These are phyloP conservation scores for Aplosporella prunicola DNA, from an alignment of 2,329 filamentous ascomycete genomes.

Conservation along the genomic window DNA sequence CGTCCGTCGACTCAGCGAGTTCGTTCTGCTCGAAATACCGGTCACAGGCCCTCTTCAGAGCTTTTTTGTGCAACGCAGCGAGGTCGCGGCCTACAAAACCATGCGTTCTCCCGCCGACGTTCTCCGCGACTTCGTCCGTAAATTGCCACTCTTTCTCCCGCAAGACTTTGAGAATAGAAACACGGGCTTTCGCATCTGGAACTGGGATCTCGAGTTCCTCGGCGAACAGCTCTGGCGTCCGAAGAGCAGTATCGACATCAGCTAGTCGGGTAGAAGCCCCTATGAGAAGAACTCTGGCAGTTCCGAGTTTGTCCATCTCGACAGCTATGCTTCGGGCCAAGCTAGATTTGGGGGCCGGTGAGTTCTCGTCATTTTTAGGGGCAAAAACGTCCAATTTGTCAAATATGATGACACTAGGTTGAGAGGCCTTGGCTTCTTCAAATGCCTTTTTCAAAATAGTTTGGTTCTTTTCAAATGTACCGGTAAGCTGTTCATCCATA, in stretches of 20 bases:
- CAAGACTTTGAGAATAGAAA: conserved; percentile 55
- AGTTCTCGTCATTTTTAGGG: conserved; percentile 43
- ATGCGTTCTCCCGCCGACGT: conserved; percentile 67
- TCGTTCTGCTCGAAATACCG: conserved; percentile 2
- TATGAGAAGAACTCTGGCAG: conserved; percentile 57
- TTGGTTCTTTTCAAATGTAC: conserved; percentile 33
- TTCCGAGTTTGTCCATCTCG: conserved; percentile 8
- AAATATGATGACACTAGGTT: conserved; percentile 71
- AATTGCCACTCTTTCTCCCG: conserved; percentile 16
- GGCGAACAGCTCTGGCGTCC: conserved; percentile 54
- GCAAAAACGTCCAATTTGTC: conserved; percentile 67
- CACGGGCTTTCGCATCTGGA: conserved; percentile 60
- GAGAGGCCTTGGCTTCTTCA: conserved; percentile 54
- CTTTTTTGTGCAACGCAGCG: conserved; percentile 39
- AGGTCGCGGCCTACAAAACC: conserved; percentile 79
- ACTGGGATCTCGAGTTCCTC: conserved; percentile 65
- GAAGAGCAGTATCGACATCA: conserved; percentile 61
- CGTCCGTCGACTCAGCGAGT: neutral
- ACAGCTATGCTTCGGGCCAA: conserved; percentile 6
- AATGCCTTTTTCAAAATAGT: conserved; percentile 58
- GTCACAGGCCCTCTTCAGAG: conserved; percentile 6
- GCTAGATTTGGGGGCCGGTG: conserved; percentile 4
- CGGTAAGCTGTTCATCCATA: conserved; percentile 40
- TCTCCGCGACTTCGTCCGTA: conserved; percentile 43
- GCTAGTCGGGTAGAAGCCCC: conserved; percentile 64